Conservation (phyloP, 352 stramenopile genomes). For the Globisporangium irregulare region DNA sequence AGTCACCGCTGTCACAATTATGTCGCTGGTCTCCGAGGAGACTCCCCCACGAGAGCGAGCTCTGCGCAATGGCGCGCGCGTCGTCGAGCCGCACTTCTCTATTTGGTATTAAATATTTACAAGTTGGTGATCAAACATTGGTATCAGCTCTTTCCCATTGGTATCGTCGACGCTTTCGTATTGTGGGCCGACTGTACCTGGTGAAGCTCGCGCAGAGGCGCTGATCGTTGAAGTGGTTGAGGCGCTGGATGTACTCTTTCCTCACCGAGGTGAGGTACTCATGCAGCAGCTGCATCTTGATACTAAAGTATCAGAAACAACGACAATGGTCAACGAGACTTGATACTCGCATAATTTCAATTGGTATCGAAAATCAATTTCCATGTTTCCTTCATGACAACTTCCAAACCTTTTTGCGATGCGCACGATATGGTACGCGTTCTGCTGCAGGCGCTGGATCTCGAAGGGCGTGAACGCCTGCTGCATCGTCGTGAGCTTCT, state of each 20-base stretch:
- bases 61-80: conserved; percentile 71
- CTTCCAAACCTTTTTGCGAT: conserved; percentile 54
- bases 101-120: background rate
- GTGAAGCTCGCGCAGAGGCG: conserved; percentile 45
- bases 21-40: conserved; percentile 21
- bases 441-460: conserved; percentile 67
- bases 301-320: conserved; percentile 22
- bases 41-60: conserved; percentile 33
- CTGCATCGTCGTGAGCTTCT: conserved; percentile 67
- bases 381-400: background rate
- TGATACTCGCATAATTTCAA: background rate
- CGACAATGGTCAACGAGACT: background rate
- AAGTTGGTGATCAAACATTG: background rate
- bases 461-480: conserved; percentile 76
- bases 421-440: conserved; percentile 57
- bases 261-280: conserved; percentile 42
- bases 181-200: background rate
- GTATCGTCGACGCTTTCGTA: background rate
- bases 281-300: conserved; percentile 55
- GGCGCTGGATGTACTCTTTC: conserved; percentile 38
- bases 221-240: conserved; percentile 53
- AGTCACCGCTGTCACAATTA: background rate
- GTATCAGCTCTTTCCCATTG: background rate
- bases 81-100: conserved; percentile 63
- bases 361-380: conserved; percentile 6